Percentiles rank a stretch among this genome's conserved stretches.
Evolutionary conservation across 2,329 filamentous ascomycete species (phyloP).

Genomic region (Penicillium aurantiogriseum): DNA sequence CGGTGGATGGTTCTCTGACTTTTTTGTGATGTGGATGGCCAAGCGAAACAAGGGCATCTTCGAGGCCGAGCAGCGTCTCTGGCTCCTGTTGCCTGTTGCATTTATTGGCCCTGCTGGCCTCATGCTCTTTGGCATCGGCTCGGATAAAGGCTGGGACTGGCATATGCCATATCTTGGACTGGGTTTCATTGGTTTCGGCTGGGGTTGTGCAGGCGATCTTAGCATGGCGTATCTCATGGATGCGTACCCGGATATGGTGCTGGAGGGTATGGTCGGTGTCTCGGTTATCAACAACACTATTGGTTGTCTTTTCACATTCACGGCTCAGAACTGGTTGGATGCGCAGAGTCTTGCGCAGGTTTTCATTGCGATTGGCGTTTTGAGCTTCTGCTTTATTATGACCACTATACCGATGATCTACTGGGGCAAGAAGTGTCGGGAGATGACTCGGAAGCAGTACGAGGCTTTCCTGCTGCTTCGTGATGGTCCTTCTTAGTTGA

Average conservation of each 20-base stretch:
- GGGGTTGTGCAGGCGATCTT: slow-evolving; percentile 58
- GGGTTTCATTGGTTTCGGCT: slow-evolving; percentile 60
- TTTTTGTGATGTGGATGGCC: slow-evolving; percentile 57
- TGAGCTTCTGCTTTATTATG: slow-evolving; percentile 54
- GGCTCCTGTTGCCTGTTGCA: slow-evolving; percentile 52
- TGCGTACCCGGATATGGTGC: slow-evolving; percentile 56
- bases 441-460: slow-evolving; percentile 51
- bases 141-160: slow-evolving; percentile 53
- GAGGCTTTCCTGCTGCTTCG: slow-evolving; percentile 50
- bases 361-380: slow-evolving; percentile 53
- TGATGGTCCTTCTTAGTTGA: slow-evolving; percentile 29
- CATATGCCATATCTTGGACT: slow-evolving; percentile 55
- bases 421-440: slow-evolving; percentile 52
- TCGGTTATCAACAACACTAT: slow-evolving; percentile 58
- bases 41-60: slow-evolving; percentile 54
- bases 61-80: slow-evolving; percentile 56
- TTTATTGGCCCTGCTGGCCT: slow-evolving; percentile 53
- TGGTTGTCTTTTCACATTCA: slow-evolving; percentile 56
- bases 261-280: slow-evolving; percentile 60
- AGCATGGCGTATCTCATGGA: slow-evolving; percentile 57
- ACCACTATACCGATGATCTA: slow-evolving; percentile 55
- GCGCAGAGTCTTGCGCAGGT: slow-evolving; percentile 46
- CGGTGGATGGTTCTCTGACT: slow-evolving; percentile 57
- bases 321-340: slow-evolving; percentile 51
- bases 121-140: slow-evolving; percentile 55